Percentiles rank a stretch among this genome's conserved stretches.
Evolutionary conservation across 306 rosid species (phyloP).

Genomic region (Lablab purpureus): DNA sequence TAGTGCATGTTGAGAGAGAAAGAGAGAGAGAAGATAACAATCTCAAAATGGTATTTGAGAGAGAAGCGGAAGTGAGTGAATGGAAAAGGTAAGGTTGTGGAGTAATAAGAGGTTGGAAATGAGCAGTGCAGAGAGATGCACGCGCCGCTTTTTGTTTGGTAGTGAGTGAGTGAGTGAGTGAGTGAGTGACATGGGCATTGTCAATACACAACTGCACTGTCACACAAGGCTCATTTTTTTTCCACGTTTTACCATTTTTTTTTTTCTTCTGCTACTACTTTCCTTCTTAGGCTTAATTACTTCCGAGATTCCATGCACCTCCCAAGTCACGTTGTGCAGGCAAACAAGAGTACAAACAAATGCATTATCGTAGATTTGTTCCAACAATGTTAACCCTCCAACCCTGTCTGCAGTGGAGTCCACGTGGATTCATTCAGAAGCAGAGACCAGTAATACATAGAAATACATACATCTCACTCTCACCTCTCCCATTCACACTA

Average conservation of each 20-base stretch:
- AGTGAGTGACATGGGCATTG: background rate
- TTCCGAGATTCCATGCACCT: background rate
- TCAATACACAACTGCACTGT: background rate
- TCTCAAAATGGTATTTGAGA: background rate
- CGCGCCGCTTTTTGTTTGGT: constrained; percentile 44
- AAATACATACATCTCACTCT: too few relatives aligned
- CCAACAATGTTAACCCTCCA: too few relatives aligned
- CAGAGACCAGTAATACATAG: too few relatives aligned
- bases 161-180: background rate
- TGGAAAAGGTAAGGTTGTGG: background rate
- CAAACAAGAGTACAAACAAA: background rate
- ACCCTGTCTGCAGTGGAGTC: too few relatives aligned
- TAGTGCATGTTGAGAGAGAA: background rate
- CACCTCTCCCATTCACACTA: too few relatives aligned
- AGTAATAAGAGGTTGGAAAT: constrained; percentile 32
- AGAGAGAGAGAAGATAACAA: background rate
- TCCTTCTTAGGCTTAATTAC: background rate
- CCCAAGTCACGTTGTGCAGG: background rate
- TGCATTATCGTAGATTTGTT: too few relatives aligned
- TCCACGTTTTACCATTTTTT: background rate
- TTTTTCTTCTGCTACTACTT: background rate
- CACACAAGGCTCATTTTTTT: background rate
- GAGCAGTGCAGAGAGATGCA: constrained; percentile 34
- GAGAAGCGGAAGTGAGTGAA: background rate
- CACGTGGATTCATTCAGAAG: too few relatives aligned